Percentiles rank a stretch among this genome's conserved stretches.
Evolutionary conservation across 2,329 filamentous ascomycete species (phyloP).

Genomic region (Xylaria sp.): DNA sequence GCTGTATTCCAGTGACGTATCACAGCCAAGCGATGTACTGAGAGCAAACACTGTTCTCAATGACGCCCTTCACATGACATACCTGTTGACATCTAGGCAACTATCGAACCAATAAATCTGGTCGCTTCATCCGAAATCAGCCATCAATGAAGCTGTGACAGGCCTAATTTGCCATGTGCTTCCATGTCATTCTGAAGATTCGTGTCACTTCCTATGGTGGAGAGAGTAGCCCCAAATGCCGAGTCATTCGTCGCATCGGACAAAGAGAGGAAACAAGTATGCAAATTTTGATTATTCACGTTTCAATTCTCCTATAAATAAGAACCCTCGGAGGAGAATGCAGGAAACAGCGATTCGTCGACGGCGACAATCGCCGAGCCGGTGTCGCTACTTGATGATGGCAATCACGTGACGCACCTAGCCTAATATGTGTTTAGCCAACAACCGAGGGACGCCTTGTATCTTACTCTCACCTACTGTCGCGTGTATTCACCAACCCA

Average conservation of each 20-base stretch:
- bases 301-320: too few species aligned
- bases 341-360: neutral
- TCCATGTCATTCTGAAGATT: conserved; percentile 31
- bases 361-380: neutral
- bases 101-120: neutral
- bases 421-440: neutral
- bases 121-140: neutral
- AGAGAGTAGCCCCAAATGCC: conserved; percentile 3
- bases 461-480: too few species aligned
- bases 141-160: conserved; percentile 16
- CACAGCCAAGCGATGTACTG: neutral
- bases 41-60: neutral
- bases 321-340: too few species aligned
- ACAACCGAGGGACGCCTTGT: neutral
- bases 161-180: conserved; percentile 24
- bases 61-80: conserved; percentile 25
- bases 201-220: conserved; percentile 22
- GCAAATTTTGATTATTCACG: too few species aligned
- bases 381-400: neutral
- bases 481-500: too few species aligned
- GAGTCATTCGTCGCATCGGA: conserved; percentile 4
- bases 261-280: neutral
- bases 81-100: conserved; percentile 16
- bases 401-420: neutral
- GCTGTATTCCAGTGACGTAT: neutral